Evolutionary conservation across 164 flowering plant genomes (phyloP).

Genomic region (Chimonanthus praecox): DNA sequence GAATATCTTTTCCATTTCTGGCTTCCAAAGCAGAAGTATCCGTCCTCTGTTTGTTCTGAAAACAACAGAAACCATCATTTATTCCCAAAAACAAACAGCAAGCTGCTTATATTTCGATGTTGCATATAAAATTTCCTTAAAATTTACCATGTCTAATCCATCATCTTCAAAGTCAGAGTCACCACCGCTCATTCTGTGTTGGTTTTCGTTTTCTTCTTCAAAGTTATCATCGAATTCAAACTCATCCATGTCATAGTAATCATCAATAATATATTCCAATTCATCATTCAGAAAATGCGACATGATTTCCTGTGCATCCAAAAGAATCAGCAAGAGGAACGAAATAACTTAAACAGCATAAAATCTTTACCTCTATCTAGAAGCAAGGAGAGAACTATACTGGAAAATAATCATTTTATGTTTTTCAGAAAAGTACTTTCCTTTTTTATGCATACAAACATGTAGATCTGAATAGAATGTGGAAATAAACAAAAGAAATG

Average conservation of each 20-base stretch:
- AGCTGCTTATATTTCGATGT: neutral
- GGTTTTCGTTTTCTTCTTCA: conserved; percentile 18
- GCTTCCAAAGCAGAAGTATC: conserved; percentile 89
- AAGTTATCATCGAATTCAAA: conserved; percentile 33
- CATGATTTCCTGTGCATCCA: conserved; percentile 24
- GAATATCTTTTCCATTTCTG: conserved; percentile 88
- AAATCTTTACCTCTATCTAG: neutral
- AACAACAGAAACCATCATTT: neutral
- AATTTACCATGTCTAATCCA: conserved; percentile 42
- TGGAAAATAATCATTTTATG: no score
- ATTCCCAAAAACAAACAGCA: no score
- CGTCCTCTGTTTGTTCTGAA: conserved; percentile 49
- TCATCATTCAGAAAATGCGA: conserved; percentile 45
- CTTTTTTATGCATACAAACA: no score
- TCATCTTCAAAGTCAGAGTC: conserved; percentile 47
- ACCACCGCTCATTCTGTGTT: conserved; percentile 7
- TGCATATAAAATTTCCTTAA: neutral
- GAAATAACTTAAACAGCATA: neutral
- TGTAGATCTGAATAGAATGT: no score
- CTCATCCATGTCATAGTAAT: conserved; percentile 38
- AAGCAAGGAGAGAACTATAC: no score
- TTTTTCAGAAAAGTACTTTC: no score
- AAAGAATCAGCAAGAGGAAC: neutral
- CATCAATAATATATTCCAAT: conserved; percentile 50
- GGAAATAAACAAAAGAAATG: neutral